A percentile compares a stretch with the other conserved stretches of the same genome.
phyloP scores from a whole-genome alignment of 179 eudicot genomes.

The Pouteria campechiana region DNA sequence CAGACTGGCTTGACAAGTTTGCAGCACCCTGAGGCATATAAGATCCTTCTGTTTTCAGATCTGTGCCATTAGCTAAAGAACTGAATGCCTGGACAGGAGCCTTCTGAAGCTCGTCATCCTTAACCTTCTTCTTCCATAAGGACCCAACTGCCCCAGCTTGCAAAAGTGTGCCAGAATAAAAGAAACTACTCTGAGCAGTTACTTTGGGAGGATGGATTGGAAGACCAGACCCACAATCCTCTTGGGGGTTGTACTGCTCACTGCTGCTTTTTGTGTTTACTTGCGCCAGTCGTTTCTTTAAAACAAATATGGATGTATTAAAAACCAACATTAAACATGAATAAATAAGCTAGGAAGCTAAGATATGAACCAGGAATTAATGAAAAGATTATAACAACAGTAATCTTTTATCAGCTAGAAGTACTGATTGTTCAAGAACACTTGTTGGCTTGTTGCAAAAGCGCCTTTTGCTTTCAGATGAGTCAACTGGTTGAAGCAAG shows the following conservation, averaged over 20 bases:
- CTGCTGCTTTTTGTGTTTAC: conserved; percentile 16
- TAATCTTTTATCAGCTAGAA: too few species aligned
- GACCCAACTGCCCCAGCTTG: conserved; percentile 21
- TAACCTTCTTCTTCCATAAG: conserved; percentile 11
- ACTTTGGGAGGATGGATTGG: conserved; percentile 46
- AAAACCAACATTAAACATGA: too few species aligned
- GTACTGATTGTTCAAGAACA: too few species aligned
- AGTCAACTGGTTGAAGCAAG: too few species aligned
- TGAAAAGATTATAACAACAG: too few species aligned
- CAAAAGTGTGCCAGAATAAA: conserved; percentile 43
- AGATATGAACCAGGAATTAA: too few species aligned
- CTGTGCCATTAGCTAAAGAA: conserved; percentile 15
- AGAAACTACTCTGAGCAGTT: conserved; percentile 17
- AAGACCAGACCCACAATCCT: conserved; percentile 28
- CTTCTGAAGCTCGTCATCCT: conserved; percentile 10
- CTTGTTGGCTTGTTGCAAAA: too few species aligned
- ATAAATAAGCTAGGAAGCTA: too few species aligned
- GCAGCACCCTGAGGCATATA: conserved; percentile 19
- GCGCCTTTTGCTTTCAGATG: too few species aligned
- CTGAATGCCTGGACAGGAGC: conserved; percentile 14
- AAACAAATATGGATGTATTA: too few species aligned
- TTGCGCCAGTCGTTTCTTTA: conserved; percentile 39
- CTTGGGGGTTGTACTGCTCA: conserved; percentile 23
- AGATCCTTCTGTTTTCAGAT: conserved; percentile 23
- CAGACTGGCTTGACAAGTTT: conserved; percentile 29